A percentile compares a stretch with the other conserved stretches of the same genome.
Evolutionary conservation across 176 grass and related monocot species (phyloP).

Genomic region (Tillandsia fasciculata): DNA sequence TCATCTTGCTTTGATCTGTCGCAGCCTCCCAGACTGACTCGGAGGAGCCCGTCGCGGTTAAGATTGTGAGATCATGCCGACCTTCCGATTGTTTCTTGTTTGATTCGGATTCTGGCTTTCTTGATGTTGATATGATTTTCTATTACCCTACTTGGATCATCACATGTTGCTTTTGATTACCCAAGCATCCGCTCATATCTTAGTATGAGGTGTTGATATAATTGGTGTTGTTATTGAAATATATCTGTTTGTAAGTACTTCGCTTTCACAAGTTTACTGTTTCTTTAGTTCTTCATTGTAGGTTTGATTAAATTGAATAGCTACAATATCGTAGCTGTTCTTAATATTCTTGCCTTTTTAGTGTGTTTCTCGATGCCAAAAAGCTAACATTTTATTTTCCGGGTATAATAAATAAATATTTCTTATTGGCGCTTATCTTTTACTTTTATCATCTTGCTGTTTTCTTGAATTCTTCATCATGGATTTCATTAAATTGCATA

Average conservation of each 20-base stretch:
- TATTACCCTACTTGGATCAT: too few relatives aligned
- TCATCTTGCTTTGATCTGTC: not conserved
- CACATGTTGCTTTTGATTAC: not conserved
- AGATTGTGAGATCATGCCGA: slow-evolving; percentile 1
- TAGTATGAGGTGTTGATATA: too few relatives aligned
- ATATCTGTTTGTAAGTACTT: too few relatives aligned
- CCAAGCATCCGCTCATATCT: not conserved
- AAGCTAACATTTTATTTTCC: not conserved
- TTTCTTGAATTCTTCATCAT: slow-evolving; percentile 1
- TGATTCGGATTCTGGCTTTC: not conserved
- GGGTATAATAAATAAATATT: not conserved
- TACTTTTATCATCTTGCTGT: too few relatives aligned
- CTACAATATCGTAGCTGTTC: too few relatives aligned
- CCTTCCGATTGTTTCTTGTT: too few relatives aligned
- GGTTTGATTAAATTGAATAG: too few relatives aligned
- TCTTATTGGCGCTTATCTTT: too few relatives aligned
- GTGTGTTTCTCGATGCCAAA: not conserved
- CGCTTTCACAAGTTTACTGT: too few relatives aligned
- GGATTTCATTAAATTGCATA: not conserved
- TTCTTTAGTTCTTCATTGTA: too few relatives aligned
- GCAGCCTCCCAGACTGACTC: not conserved
- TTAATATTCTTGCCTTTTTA: too few relatives aligned
- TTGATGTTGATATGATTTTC: not conserved
- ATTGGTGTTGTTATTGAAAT: not conserved
- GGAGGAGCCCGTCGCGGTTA: not conserved